Conservation (phyloP, 2,329 filamentous ascomycete species). For the Paraphoma chrysanthemicola region DNA sequence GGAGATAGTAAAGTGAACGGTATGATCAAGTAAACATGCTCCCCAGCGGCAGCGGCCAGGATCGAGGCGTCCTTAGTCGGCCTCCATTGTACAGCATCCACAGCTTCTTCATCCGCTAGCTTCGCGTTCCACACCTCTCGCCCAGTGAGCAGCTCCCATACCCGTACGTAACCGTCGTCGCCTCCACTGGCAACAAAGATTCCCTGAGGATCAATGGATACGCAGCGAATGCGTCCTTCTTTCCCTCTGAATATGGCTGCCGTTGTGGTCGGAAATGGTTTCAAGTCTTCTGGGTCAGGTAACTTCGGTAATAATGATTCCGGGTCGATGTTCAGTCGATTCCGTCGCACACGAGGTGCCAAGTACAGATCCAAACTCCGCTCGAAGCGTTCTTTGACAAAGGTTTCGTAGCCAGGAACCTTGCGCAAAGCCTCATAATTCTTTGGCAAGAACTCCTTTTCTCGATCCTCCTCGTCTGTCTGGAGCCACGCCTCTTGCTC, state of each 20-base stretch:
- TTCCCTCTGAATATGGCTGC: slow-evolving; percentile 89
- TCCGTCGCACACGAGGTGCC: slow-evolving; percentile 88
- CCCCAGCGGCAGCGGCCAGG: slow-evolving; percentile 82
- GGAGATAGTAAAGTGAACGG: slow-evolving; percentile 71
- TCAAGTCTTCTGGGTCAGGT: slow-evolving; percentile 89
- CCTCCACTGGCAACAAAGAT: slow-evolving; percentile 89
- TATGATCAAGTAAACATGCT: slow-evolving; percentile 84
- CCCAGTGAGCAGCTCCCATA: slow-evolving; percentile 88
- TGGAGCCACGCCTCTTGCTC: slow-evolving; percentile 88
- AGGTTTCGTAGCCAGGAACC: slow-evolving; percentile 87
- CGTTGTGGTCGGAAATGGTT: slow-evolving; percentile 91
- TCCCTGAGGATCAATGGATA: slow-evolving; percentile 85
- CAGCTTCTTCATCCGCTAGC: slow-evolving; percentile 76
- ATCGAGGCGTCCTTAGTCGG: slow-evolving; percentile 82
- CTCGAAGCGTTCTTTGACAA: slow-evolving; percentile 96
- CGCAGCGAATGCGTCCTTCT: slow-evolving; percentile 82
- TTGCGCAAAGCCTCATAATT: slow-evolving; percentile 85
- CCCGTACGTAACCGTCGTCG: slow-evolving; percentile 88
- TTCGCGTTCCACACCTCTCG: slow-evolving; percentile 86
- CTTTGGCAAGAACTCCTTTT: slow-evolving; percentile 85
- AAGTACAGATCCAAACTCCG: slow-evolving; percentile 94
- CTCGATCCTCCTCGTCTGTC: slow-evolving; percentile 85
- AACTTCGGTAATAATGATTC: slow-evolving; percentile 91
- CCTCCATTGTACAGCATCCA: slow-evolving; percentile 89
- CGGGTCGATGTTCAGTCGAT: slow-evolving; percentile 95